These are phyloP conservation scores for Alternaria sp. DNA, from an alignment of 2,329 filamentous ascomycete species.

Conservation along the genomic window DNA sequence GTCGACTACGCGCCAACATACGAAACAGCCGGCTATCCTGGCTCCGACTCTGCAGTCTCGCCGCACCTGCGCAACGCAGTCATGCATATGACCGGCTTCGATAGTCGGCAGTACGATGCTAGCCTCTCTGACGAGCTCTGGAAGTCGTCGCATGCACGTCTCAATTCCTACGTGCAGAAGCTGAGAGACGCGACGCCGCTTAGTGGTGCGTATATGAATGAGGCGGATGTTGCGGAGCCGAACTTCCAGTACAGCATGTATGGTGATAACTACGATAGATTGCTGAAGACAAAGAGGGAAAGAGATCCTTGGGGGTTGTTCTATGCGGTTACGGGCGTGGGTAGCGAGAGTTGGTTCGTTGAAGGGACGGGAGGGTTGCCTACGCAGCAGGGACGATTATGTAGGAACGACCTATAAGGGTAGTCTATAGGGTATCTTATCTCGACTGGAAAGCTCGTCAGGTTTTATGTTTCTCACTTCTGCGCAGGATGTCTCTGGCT, in stretches of 20 bases:
- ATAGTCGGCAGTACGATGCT: conserved; percentile 26
- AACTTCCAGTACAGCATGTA: conserved; percentile 36
- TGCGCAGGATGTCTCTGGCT: no score
- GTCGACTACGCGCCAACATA: conserved; percentile 35
- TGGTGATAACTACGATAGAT: conserved; percentile 31
- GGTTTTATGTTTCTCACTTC: no score
- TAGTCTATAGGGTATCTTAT: no score
- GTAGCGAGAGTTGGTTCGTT: conserved; percentile 34
- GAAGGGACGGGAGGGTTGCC: conserved; percentile 30
- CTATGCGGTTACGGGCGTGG: conserved; percentile 35
- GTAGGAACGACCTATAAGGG: no score
- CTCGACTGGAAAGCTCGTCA: no score
- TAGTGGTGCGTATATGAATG: conserved; percentile 47
- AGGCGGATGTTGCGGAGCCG: conserved; percentile 37
- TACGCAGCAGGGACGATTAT: conserved; percentile 37
- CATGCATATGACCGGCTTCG: conserved; percentile 38
- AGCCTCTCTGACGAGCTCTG: conserved; percentile 25
- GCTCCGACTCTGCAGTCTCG: conserved; percentile 28
- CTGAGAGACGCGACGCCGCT: conserved; percentile 31
- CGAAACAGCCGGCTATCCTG: conserved; percentile 34
- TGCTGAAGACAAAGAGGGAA: conserved; percentile 29
- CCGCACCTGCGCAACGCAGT: conserved; percentile 29
- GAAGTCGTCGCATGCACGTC: conserved; percentile 29
- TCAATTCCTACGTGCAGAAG: conserved; percentile 30
- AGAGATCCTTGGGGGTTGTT: conserved; percentile 38